Base-by-base conservation (phyloP, 2,329 filamentous ascomycete genomes). In the Fusarium sp. region DNA sequence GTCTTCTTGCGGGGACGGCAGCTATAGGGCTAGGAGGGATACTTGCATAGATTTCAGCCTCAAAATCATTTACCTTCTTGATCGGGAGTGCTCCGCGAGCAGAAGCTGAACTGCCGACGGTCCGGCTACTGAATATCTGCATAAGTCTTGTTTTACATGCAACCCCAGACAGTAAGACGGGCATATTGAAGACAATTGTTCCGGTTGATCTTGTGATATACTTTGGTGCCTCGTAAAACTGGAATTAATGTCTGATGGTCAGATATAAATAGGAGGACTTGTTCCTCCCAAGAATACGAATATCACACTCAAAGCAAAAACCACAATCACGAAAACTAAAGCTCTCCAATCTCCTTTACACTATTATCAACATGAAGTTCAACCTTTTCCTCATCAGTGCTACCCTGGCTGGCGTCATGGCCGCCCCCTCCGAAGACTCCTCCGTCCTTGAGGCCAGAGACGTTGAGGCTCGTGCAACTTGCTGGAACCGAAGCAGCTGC, bases 401-500 rank as follows among this genome's bases (percentile, higher is more conserved):
- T 13, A 25, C 49, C 19, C 25, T 46, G 4, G 31, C 31, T 26
- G 35, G 43, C 10, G 49, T 52, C 32, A 39, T 52, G 15, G 49
- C 49, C 11, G 49, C 49, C 15, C 49, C 49, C 41, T 52, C 49
- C 2, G 26, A 38, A 49, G 46, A 24, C 34, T 10, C 12, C 15
- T 12, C 22, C 42, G 22, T 32, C 28, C 15, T 45, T 12, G 19
- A 52, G 15, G 7, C 26, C 9, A n/a, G 40, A 19, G 12, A 31
- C 13, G 40, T 52, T 10, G 41, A 52, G 39, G 49, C 32, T 12
- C 40, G 49, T 2, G 49, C 32, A 19, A 31, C 49, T 7, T 52
- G 49, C 49, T 52, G 41, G 49, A 52, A 52, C 34, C 32, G 49
- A 31, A 52, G 49, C 49, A 31, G 26, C 13, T 52, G 49, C 41